phyloP scores from a whole-genome alignment of 2,329 filamentous ascomycete species.

The Botryotinia convoluta region DNA sequence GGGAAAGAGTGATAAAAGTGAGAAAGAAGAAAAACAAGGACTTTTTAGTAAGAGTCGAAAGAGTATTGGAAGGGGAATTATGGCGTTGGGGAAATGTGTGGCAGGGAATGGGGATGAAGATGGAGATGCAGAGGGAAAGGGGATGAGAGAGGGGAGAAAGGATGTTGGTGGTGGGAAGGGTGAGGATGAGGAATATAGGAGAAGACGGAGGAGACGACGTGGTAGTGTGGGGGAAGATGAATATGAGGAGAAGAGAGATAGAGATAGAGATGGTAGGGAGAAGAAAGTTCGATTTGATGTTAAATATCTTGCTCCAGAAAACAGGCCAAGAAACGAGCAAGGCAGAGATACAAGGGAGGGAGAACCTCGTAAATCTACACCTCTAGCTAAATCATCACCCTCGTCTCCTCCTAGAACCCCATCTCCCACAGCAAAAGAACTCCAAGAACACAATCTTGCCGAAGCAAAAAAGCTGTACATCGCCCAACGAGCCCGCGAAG shows the following conservation, averaged over 20 bases:
- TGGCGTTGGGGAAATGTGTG: neutral
- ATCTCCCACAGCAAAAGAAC: neutral
- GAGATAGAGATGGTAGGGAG: neutral
- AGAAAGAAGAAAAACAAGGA: neutral
- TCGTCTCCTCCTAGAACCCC: neutral
- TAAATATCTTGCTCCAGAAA: no score
- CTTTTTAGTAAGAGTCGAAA: neutral
- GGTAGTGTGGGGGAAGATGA: neutral
- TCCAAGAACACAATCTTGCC: neutral
- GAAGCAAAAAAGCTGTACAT: neutral
- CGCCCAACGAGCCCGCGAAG: neutral
- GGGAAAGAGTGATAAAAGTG: neutral
- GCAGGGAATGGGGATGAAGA: neutral
- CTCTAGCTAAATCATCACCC: neutral
- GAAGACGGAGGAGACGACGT: neutral
- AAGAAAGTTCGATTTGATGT: neutral
- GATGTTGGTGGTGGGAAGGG: neutral
- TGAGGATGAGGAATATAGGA: neutral
- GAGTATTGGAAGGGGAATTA: conserved; percentile 2
- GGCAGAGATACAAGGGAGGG: neutral
- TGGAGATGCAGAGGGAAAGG: no score
- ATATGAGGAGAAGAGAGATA: neutral
- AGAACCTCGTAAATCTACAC: neutral
- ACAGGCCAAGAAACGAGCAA: neutral
- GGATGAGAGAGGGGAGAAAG: neutral